phyloP scores from a whole-genome alignment of 2,329 filamentous ascomycete species.

The Aureobasidium mangrovei region DNA sequence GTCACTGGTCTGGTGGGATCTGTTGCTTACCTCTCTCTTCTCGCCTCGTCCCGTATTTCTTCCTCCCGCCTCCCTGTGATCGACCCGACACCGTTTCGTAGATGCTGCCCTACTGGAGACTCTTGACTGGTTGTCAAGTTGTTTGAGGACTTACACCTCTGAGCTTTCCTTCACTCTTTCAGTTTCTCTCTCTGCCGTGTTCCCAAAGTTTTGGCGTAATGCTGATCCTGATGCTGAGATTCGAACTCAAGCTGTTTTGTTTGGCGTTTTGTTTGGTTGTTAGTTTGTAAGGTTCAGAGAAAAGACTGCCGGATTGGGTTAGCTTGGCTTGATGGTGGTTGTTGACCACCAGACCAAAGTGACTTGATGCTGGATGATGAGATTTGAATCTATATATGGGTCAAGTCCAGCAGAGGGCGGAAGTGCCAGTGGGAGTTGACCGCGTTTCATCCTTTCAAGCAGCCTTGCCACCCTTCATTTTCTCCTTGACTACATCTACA shows the following conservation, averaged over 20 bases:
- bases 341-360: conserved; percentile 1
- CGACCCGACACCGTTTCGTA: not conserved
- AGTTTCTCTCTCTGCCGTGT: not conserved
- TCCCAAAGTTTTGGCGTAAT: not conserved
- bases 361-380: not conserved
- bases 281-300: not conserved
- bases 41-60: not conserved
- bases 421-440: no score
- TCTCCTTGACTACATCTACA: no score
- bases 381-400: no score
- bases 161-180: not conserved
- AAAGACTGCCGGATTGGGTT: no score
- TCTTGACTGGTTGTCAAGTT: not conserved
- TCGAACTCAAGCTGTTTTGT: conserved; percentile 1
- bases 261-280: not conserved
- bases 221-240: not conserved
- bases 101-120: conserved; percentile 1
- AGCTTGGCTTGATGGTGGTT: not conserved
- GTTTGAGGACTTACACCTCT: conserved; percentile 6
- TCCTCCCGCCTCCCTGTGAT: not conserved
- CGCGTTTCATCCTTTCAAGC: no score
- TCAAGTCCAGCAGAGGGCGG: no score
- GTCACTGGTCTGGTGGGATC: not conserved
- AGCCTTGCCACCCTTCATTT: no score
- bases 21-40: not conserved